These are phyloP conservation scores for Lactifluus hygrophoroides DNA, from an alignment of 768 basidiomycete genomes.

Conservation along the genomic window DNA sequence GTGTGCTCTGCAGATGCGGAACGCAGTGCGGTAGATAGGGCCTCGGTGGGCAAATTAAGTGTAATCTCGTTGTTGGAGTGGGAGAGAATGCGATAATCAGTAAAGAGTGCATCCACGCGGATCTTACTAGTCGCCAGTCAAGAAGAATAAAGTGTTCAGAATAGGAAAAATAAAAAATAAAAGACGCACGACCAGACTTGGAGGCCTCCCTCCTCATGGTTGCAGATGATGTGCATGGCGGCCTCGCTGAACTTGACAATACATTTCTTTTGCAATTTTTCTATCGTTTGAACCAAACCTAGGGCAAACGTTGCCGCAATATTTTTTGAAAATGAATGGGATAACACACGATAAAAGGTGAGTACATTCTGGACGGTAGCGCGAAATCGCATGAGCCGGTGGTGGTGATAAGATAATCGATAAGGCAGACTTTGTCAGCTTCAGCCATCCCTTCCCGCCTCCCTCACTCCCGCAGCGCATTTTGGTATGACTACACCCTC, in stretches of 20 bases:
- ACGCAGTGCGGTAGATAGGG: slow-evolving; percentile 64
- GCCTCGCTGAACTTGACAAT: slow-evolving; percentile 70
- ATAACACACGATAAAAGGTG: slow-evolving; percentile 17
- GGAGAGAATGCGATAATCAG: slow-evolving; percentile 77
- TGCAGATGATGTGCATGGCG: slow-evolving; percentile 78
- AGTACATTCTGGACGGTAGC: slow-evolving; percentile 15
- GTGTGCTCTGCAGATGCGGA: slow-evolving; percentile 31
- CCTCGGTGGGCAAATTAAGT: slow-evolving; percentile 61
- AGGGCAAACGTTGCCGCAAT: background rate
- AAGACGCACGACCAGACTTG: slow-evolving; percentile 72
- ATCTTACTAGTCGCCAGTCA: slow-evolving; percentile 38
- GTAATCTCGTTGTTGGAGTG: slow-evolving; percentile 79
- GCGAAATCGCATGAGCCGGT: slow-evolving; percentile 22
- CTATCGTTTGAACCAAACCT: slow-evolving; percentile 77
- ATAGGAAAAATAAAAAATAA: slow-evolving; percentile 24
- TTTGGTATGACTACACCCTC: slow-evolving; percentile 3
- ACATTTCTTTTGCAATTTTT: slow-evolving; percentile 78
- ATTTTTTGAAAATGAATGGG: background rate
- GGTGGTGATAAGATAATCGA: background rate
- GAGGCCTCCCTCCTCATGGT: slow-evolving; percentile 73
- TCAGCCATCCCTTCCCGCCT: background rate
- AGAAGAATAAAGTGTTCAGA: background rate
- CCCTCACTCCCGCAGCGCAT: background rate
- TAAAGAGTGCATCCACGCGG: slow-evolving; percentile 60
- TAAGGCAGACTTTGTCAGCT: no score